Evolutionary conservation across 805 yeast genomes (phyloP), one percentile per base, ranked within the genome.

Genomic region (Maudiozyma pseudohumilis): DNA sequence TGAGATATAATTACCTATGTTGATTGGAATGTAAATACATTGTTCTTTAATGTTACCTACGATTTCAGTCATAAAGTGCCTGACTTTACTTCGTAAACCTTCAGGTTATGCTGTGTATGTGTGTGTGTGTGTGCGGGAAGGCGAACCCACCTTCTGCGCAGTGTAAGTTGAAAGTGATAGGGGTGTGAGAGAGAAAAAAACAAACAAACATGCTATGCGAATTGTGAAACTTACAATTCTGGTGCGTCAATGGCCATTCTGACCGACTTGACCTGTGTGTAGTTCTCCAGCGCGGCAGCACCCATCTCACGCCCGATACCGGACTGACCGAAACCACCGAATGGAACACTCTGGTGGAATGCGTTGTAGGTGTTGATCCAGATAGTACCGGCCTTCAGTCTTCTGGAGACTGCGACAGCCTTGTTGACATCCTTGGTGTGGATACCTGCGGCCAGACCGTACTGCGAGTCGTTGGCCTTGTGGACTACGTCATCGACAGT

Each of bases 251-350:
- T 36, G 6, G 44, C 39, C 45, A 46, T 46, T 44, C 49, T 53
- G 40, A 88, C 94, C 36, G 96, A 81, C 72, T 88, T 89, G 47
- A 69, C 72, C 61, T 85, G 94, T 45, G 85, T 77, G 70, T 87
- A 89, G 61, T 78, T 80, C 43, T 80, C 83, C 53, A 89, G 64
- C 40, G 94, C 94, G 47, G 85, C 88, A 43, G 72, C 74, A 54
- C 96, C 96, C 72, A 87, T 77, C 69, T 89, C 96, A 63, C 94
- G 76, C 56, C 97, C 96, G 44, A 81, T 69, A 63, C 97, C 97
- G 41, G 92, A 79, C 71, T 78, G 77, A 62, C 85, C 85, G 69
- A 70, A 82, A 32, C 96, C 96, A 52, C 96, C 96, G 62, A 88
- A 88, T 55, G 96, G 96, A 61, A 88, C 81, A 61, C 74, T 70